Percentiles rank a stretch among this genome's conserved stretches.
Conservation (phyloP, 2,329 filamentous ascomycete species). For the Talaromyces sp. region DNA sequence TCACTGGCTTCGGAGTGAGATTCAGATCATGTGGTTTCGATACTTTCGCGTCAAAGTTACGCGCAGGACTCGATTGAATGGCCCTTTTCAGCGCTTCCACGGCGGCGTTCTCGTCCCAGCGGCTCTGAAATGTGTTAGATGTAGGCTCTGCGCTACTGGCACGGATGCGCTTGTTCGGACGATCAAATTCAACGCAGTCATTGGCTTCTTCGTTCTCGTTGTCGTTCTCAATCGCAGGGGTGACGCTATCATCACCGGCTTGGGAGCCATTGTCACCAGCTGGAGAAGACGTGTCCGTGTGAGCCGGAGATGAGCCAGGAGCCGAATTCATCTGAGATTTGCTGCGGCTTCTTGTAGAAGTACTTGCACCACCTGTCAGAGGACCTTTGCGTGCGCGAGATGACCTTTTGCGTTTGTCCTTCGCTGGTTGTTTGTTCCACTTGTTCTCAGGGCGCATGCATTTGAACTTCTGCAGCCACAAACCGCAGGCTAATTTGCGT, state of each 20-base stretch:
- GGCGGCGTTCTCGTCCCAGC: slow-evolving; percentile 38
- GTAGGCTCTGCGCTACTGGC: slow-evolving; percentile 48
- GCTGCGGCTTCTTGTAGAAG: slow-evolving; percentile 32
- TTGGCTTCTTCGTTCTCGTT: slow-evolving; percentile 27
- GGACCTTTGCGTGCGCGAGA: slow-evolving; percentile 36
- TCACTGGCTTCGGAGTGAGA: slow-evolving; percentile 54
- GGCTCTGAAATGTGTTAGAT: slow-evolving; percentile 30
- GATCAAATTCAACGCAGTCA: slow-evolving; percentile 23
- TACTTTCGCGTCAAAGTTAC: slow-evolving; percentile 46
- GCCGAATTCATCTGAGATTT: slow-evolving; percentile 28
- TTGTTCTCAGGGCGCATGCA: slow-evolving; percentile 75
- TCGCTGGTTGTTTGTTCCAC: slow-evolving; percentile 67
- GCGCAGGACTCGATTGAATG: slow-evolving; percentile 60
- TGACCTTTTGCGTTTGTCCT: slow-evolving; percentile 40
- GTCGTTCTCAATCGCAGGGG: slow-evolving; percentile 36
- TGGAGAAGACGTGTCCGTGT: slow-evolving; percentile 37
- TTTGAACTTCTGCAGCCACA: slow-evolving; percentile 90
- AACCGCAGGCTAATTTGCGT: slow-evolving; percentile 65
- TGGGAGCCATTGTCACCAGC: slow-evolving; percentile 22
- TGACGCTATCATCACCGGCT: slow-evolving; percentile 31
- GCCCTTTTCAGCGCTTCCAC: slow-evolving; percentile 51
- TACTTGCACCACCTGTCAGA: slow-evolving; percentile 30
- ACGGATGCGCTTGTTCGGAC: slow-evolving; percentile 41
- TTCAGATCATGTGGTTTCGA: slow-evolving; percentile 45
- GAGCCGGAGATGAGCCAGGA: slow-evolving; percentile 39